Percentiles rank a stretch among this genome's conserved stretches.
phyloP scores from a whole-genome alignment of 805 yeast genomes.

The Nakazawaea holstii region DNA sequence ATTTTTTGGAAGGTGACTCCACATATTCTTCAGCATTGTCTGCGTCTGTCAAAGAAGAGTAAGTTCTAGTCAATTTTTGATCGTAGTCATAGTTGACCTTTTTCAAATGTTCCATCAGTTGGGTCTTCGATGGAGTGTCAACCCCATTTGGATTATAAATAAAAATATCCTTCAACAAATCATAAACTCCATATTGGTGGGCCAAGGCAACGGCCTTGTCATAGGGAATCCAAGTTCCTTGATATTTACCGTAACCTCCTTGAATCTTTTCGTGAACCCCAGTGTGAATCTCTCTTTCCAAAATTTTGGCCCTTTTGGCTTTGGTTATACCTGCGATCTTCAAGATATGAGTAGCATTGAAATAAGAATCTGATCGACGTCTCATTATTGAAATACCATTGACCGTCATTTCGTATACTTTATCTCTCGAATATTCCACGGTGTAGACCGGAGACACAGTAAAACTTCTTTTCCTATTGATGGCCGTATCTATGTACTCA shows the following conservation, averaged over 20 bases:
- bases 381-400: constrained; percentile 75
- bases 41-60: constrained; percentile 27
- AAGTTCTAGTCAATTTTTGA: constrained; percentile 8
- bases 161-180: constrained; percentile 45
- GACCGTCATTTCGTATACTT: constrained; percentile 73
- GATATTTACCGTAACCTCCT: constrained; percentile 96
- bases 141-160: constrained; percentile 32
- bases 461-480: constrained; percentile 1
- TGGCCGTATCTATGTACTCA: constrained; percentile 5
- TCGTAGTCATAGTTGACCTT: constrained; percentile 4
- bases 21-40: constrained; percentile 10
- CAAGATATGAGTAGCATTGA: constrained; percentile 91
- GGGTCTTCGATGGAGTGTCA: constrained; percentile 39
- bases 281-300: constrained; percentile 88
- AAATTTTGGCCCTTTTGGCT: constrained; percentile 86
- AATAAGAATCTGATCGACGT: constrained; percentile 73
- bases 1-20: constrained; percentile 35
- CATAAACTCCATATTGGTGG: constrained; percentile 53
- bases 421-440: constrained; percentile 75
- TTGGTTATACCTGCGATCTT: constrained; percentile 93
- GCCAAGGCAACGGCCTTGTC: constrained; percentile 65
- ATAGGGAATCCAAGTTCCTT: constrained; percentile 95
- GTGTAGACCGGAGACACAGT: constrained; percentile 47
- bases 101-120: constrained; percentile 10
- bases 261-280: constrained; percentile 91